Evolutionary conservation across 257 asterid species (phyloP).

Genomic region (Orobanche coerulescens): DNA sequence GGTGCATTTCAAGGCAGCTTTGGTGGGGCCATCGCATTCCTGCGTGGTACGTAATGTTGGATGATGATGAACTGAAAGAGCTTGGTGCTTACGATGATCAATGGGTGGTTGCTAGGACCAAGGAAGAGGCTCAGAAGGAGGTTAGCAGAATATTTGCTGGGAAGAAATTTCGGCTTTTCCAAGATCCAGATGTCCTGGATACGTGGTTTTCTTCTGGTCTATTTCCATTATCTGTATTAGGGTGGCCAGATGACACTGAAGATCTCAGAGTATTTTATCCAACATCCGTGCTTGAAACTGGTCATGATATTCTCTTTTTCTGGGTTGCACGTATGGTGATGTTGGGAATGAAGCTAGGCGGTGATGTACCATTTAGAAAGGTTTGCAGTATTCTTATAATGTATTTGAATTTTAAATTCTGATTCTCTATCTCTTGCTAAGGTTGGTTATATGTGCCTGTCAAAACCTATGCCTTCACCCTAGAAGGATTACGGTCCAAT

Average conservation of each 20-base stretch:
- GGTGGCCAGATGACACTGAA: slow-evolving; percentile 86
- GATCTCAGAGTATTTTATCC: slow-evolving; percentile 81
- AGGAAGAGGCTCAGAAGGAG: slow-evolving; percentile 56
- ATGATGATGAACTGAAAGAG: slow-evolving; percentile 62
- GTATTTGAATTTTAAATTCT: background rate
- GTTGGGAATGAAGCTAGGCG: slow-evolving; percentile 93
- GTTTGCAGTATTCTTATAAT: slow-evolving; percentile 28
- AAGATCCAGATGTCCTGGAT: slow-evolving; percentile 90
- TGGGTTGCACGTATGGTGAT: slow-evolving; percentile 99
- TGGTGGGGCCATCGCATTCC: slow-evolving; percentile 99
- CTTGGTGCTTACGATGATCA: slow-evolving; percentile 50
- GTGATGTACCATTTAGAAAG: slow-evolving; percentile 84
- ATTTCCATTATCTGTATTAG: slow-evolving; percentile 80
- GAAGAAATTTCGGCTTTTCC: slow-evolving; percentile 56
- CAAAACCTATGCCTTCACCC: no score
- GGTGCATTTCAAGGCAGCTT: slow-evolving; percentile 98
- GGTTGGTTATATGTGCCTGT: no score
- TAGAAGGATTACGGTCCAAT: no score
- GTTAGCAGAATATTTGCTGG: slow-evolving; percentile 53
- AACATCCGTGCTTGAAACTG: slow-evolving; percentile 91
- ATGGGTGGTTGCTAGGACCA: slow-evolving; percentile 83
- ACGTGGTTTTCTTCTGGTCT: slow-evolving; percentile 99
- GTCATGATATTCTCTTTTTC: slow-evolving; percentile 90
- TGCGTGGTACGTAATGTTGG: slow-evolving; percentile 77
- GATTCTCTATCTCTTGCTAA: no score